Evolutionary conservation across 495 filamentous ascomycete genomes (phyloP), one percentile per base, ranked within the genome.

Genomic region (Aspergillus conjunctus): DNA sequence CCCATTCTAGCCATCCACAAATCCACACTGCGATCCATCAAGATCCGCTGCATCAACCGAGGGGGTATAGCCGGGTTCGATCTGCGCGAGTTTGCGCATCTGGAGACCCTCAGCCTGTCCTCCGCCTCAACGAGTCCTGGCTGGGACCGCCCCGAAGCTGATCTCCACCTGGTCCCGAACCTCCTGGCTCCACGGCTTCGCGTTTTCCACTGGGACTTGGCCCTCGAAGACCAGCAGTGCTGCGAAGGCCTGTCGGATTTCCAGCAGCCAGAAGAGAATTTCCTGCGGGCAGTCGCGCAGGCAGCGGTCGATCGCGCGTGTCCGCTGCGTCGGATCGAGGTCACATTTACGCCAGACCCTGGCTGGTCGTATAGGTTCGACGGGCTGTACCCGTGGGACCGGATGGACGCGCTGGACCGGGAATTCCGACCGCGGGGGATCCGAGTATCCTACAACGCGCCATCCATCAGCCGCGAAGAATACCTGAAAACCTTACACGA

Each of bases 341-440:
- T 58, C 20, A 50, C 2, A 37, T 58, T 51, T 30, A 41, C 30
- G 1, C 9, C 34, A 37, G 34, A 37, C 34, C 56, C 56, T 15
- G 34, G 18, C 1, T n/a, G 10, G 2, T 37, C 4, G 1, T 18
- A 17, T 41, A 1, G 8, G 3, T 41, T 21, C 8, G 17, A 41
- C 1, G 31, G n/a, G 0, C 0, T 34, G 30, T 58, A 58, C 32
- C 56, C 45, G 12, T 58, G 44, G 56, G 56, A 51, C 45, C 45
- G 56, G 18, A 58, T 58, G 56, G 56, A 58, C 41, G 45, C 44
- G 8, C 21, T 58, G 7, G 56, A 58, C 4, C 2, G 18, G 1
- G 56, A 58, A n/a, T 21, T 58, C 12, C 45, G 20, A 12, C 30
- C 17, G 0, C 2, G 30, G 1, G 31, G 45, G 3, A 51, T 58